Base-by-base conservation (phyloP, 2,329 filamentous ascomycete genomes). In the Aspergillus puulaauensis region DNA sequence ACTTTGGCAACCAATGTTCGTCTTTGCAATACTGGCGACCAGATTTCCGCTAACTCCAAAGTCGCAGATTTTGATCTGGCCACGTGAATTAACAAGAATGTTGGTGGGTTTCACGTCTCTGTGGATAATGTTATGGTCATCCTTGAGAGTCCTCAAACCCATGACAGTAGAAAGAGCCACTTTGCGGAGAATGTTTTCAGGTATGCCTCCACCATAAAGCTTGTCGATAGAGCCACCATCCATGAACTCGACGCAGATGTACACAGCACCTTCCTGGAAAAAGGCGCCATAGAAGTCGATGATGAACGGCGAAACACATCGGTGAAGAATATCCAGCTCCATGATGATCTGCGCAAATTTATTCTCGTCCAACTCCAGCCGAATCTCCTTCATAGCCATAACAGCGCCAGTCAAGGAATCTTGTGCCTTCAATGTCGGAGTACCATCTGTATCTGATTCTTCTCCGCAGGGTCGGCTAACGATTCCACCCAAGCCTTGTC, bases 181-280 rank as follows among this genome's bases (percentile, higher is more conserved):
- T 73, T 97, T 98, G 54, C 88, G 86, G 52, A 99, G 79, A 0
- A 99, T 88, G 43, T 85, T 85, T 73, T 99, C 95, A 0, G 95
- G 92, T 9, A 99, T 88, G 45, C 95, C 95, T 59, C 93, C 91
- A 11, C 84, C 84, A 73, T 99, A 99, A 12, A 99, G 79, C 75
- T 97, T 97, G 80, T 99, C 95, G 70, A 98, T 93, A 39, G 93
- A 98, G 7, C 95, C 95, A 47, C 95, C 95, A 71, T 99, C 93
- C 95, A 99, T 99, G 76, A 92, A 96, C 77, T 99, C 95, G 74
- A 99, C 96, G 77, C 95, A 99, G 74, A 99, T 98, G 75, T 99
- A 99, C 2, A 99, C 95, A 0, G 95, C 95, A 27, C 95, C 93
- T 78, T 99, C 95, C 71, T 99, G 95, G 81, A 97, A 99, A 74